A percentile compares a stretch with the other conserved stretches of the same genome.
Conservation (phyloP, 202 grass and related monocot genomes). For the Elaeis oleifera region DNA sequence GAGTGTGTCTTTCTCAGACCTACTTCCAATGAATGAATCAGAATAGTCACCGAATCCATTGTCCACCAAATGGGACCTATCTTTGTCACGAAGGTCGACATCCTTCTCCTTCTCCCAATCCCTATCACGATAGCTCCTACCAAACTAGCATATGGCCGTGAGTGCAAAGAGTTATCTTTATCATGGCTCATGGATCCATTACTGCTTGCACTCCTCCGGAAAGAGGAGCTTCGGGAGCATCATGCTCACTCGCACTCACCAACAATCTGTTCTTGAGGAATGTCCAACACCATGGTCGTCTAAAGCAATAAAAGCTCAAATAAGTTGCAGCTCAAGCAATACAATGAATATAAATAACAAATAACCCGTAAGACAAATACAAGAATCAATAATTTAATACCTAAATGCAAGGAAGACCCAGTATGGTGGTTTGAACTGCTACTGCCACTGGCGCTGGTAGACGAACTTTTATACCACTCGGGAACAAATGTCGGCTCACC, state of each 20-base stretch:
- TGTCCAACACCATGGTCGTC: constrained; percentile 7
- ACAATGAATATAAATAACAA: neutral
- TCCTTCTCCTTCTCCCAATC: constrained; percentile 18
- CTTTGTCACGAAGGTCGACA: constrained; percentile 7
- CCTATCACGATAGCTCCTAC: constrained; percentile 15
- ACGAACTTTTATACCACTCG: constrained; percentile 17
- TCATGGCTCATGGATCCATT: constrained; percentile 9
- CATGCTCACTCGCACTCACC: neutral
- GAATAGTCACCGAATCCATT: constrained; percentile 10
- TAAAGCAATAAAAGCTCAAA: neutral
- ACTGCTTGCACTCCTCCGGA: constrained; percentile 5
- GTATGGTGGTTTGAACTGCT: neutral
- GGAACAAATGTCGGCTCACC: constrained; percentile 21
- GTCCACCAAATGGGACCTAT: constrained; percentile 5
- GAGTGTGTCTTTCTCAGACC: constrained; percentile 3
- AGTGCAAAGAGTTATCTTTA: constrained; percentile 3
- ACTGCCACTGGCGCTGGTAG: neutral
- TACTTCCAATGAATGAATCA: neutral
- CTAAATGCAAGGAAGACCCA: neutral
- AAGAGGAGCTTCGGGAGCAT: neutral
- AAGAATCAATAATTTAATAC: neutral
- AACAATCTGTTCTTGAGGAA: constrained; percentile 5
- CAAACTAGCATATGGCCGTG: constrained; percentile 22
- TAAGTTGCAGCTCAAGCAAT: neutral
- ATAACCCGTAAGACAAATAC: neutral